Evolutionary conservation across 768 basidiomycete species (phyloP), one percentile per base, ranked within the genome.

Genomic region (Heimioporus sp.): DNA sequence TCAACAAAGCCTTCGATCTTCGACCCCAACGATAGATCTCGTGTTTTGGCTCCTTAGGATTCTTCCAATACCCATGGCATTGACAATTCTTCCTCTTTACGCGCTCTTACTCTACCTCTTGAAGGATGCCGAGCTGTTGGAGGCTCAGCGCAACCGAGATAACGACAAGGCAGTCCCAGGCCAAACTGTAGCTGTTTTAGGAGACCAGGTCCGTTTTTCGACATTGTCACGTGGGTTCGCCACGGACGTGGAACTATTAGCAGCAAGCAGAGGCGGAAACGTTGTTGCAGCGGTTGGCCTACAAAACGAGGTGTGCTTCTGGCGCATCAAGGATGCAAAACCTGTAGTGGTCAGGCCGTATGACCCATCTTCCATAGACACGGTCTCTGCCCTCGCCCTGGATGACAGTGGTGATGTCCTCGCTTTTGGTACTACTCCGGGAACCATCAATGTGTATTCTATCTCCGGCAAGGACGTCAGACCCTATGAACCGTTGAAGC

Each of bases 111-210:
- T 92, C 10, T 94, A 94, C 65, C 77, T 99, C 2, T 74, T 98
- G 54, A 96, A 95, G 72, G 87, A 96, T 57, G 83, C 92, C 0
- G 94, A 99, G 52, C 80, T 94, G 1, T 77, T 97, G 34, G 94
- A 94, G 61, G 88, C 90, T 3, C 92, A 94, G 61, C 78, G 86
- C 37, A 78, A 87, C 63, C 78, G 81, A 31, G 73, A 73, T 2
- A 81, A 80, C 34, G 62, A 73, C 1, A 76, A 78, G 53, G 57
- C 66, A 9, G 58, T 67, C 10, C 66, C 72, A 5, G 40, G 55
- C 9, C 68, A 64, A 46, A 31, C 38, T 32, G 40, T 57, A 47
- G 44, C 57, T 32, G 49, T 72, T 3, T 64, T 82, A 12, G 73
- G 79, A 48, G 72, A 68, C 21, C 64, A 74, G 13, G 65, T 87